Conservation (phyloP, 352 stramenopile genomes). For the Stramenopiles sp. region DNA sequence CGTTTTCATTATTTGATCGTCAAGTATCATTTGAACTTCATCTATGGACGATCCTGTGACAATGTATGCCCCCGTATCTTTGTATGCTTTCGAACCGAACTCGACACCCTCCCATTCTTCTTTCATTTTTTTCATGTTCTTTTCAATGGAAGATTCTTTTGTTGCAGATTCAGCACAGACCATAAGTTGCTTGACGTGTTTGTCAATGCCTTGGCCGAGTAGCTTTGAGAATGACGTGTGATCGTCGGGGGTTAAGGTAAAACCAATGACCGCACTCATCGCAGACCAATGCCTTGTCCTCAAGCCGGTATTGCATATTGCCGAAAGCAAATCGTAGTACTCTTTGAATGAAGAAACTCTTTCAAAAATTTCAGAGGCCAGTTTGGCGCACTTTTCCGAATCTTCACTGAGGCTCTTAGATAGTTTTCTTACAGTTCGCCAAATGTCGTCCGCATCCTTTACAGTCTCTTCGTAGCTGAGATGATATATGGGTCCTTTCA, state of each 20-base stretch:
- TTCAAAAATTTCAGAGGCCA: slow-evolving; percentile 3
- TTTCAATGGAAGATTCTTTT: slow-evolving; percentile 82
- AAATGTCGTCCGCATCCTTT: slow-evolving; percentile 55
- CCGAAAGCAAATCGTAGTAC: slow-evolving; percentile 21
- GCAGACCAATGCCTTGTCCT: slow-evolving; percentile 61
- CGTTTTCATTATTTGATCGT: slow-evolving; percentile 42
- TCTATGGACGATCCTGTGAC: slow-evolving; percentile 26
- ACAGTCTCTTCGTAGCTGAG: slow-evolving; percentile 75
- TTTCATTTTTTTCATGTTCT: slow-evolving; percentile 73
- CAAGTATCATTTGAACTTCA: slow-evolving; percentile 38
- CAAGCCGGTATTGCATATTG: slow-evolving; percentile 72
- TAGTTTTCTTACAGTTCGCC: slow-evolving; percentile 54
- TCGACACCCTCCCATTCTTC: slow-evolving; percentile 74
- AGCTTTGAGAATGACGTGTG: not conserved
- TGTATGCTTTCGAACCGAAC: slow-evolving; percentile 72
- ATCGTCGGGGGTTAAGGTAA: not conserved
- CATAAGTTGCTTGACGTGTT: not conserved
- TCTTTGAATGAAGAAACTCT: not conserved
- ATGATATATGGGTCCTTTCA: slow-evolving; percentile 60
- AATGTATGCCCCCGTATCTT: slow-evolving; percentile 49
- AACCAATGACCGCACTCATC: not conserved
- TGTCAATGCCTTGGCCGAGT: not conserved
- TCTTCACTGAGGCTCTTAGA: slow-evolving; percentile 54
- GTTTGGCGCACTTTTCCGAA: not conserved
- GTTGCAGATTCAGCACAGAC: slow-evolving; percentile 21